These are phyloP conservation scores for Strobilomyces echinocephalus DNA, from an alignment of 768 basidiomycete species.

Conservation along the genomic window DNA sequence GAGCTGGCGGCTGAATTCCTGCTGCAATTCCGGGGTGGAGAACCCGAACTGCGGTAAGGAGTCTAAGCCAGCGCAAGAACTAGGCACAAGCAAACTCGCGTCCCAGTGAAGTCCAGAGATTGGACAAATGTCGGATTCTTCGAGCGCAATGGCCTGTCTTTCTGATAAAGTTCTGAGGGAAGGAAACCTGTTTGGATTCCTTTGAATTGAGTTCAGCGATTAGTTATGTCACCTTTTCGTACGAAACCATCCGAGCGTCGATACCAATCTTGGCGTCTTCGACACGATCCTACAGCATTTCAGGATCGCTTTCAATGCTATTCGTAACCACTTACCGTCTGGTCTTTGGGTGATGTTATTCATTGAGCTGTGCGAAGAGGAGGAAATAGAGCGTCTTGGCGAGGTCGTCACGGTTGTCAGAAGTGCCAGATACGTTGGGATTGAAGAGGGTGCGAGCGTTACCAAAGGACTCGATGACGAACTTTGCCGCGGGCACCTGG, in stretches of 20 bases:
- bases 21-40: conserved; percentile 56
- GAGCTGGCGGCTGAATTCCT: conserved; percentile 51
- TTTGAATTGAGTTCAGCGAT: conserved; percentile 49
- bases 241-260: conserved; percentile 79
- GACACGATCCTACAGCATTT: conserved; percentile 33
- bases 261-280: conserved; percentile 61
- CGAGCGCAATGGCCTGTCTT: conserved; percentile 67
- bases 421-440: too few relatives aligned
- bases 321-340: conserved; percentile 38
- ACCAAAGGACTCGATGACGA: too few relatives aligned
- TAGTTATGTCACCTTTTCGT: conserved; percentile 61
- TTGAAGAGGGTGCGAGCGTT: too few relatives aligned
- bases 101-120: conserved; percentile 66
- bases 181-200: conserved; percentile 68
- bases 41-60: too few relatives aligned
- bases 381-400: too few relatives aligned
- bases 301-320: neutral
- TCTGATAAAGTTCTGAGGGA: conserved; percentile 81
- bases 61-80: too few relatives aligned
- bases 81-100: too few relatives aligned
- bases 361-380: conserved; percentile 42
- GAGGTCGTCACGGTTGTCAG: conserved; percentile 80
- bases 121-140: conserved; percentile 65
- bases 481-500: too few relatives aligned
- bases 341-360: conserved; percentile 93